Evolutionary conservation across 257 asterid species (phyloP), one percentile per base, ranked within the genome.

Genomic region (Nicotiana benthamiana): DNA sequence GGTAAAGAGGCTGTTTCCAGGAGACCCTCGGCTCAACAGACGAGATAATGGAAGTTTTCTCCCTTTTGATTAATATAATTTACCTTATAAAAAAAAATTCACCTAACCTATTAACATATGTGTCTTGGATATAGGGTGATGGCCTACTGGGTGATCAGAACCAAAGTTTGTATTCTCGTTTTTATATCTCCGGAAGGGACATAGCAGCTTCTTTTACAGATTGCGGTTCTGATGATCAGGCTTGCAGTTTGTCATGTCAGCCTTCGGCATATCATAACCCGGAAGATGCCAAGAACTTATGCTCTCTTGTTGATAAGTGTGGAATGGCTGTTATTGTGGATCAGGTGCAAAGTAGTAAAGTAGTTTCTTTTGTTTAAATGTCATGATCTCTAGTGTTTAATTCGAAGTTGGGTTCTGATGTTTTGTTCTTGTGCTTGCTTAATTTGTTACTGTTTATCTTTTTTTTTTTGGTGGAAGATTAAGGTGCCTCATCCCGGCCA

Each of bases 251-350:
- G 93, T 88, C 88, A 57, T 84, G 85, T 70, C 90, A 80, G 79
- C 87, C 97, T 79, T 78, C 92, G 30, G 65, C 77, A 56, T 90
- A 96, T 87, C 86, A 84, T 16, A 64, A 83, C 80, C 80, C 89
- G 65, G 97, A 86, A 82, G 92, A 86, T 86, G 85, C 84, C 79
- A 87, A 86, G 83, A 83, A 88, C 79, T 85, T 85, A 75, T 90
- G 86, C 87, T 89, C 96, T 80, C 93, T 96, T 68, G 86, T 96
- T 70, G 97, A 96, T 90, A 89, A 94, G 87, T 96, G 98, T 80
- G 97, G 98, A 85, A 91, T 91, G 91, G 94, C 90, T 82, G 97
- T 96, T 84, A 87, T 96, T 84, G 90, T 94, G 83, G 99, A 96
- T 86, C 98, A 94, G 99, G 99, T 96, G 87, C 68, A 65, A 32